A percentile compares a stretch with the other conserved stretches of the same genome.
Evolutionary conservation across 805 yeast genomes (phyloP).

Genomic region (Starmerella vitae): DNA sequence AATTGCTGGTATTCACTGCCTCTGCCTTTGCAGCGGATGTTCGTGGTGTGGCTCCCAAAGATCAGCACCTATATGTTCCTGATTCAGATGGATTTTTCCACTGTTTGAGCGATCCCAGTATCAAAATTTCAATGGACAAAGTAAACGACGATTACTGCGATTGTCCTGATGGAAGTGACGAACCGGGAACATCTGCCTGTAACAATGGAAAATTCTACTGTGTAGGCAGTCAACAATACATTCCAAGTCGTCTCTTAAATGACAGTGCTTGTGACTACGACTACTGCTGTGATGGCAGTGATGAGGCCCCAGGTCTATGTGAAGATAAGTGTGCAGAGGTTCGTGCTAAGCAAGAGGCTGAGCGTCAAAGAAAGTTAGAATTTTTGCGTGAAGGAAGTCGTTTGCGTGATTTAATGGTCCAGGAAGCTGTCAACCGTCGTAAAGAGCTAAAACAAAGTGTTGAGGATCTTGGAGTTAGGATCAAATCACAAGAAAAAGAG

Average conservation of each 20-base stretch:
- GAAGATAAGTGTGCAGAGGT: constrained; percentile 43
- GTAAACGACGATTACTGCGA: constrained; percentile 87
- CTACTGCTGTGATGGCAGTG: constrained; percentile 87
- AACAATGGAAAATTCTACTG: constrained; percentile 50
- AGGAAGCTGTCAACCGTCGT: constrained; percentile 19
- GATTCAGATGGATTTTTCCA: constrained; percentile 44
- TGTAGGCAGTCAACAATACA: constrained; percentile 47
- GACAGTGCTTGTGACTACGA: constrained; percentile 91
- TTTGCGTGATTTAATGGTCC: constrained; percentile 26
- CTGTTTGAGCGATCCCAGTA: constrained; percentile 57
- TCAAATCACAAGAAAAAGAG: constrained; percentile 17
- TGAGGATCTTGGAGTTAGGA: background rate
- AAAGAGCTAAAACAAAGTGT: constrained; percentile 6
- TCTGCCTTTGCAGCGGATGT: background rate
- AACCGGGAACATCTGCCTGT: constrained; percentile 91
- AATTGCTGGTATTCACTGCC: background rate
- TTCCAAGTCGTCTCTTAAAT: constrained; percentile 56
- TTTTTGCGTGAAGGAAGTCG: constrained; percentile 27
- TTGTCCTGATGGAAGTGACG: constrained; percentile 96
- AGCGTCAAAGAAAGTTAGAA: constrained; percentile 11
- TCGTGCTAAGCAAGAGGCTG: constrained; percentile 29
- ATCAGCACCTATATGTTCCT: constrained; percentile 34
- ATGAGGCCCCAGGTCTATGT: constrained; percentile 49
- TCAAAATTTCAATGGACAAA: constrained; percentile 43
- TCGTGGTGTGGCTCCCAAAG: constrained; percentile 19